Evolutionary conservation across 2,329 filamentous ascomycete genomes (phyloP).

Genomic region (Trichoderma pleuroti): DNA sequence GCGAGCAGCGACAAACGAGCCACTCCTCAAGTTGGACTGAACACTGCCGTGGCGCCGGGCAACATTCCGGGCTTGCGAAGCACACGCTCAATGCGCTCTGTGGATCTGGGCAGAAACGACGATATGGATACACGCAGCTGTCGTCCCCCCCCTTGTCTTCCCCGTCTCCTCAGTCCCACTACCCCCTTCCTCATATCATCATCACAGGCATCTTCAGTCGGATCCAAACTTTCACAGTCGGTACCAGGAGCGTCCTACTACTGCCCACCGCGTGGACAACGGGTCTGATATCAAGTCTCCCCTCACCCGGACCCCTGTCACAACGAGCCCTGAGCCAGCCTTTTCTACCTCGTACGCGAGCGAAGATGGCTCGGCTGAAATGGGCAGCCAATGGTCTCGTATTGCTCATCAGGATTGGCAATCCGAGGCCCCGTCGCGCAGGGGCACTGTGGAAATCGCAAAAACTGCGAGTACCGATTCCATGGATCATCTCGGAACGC

Average conservation of each 20-base stretch:
- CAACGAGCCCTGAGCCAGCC: constrained; percentile 3
- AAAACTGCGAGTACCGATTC: constrained; percentile 53
- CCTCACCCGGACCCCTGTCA: background rate
- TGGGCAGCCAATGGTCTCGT: constrained; percentile 30
- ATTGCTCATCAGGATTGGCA: constrained; percentile 44
- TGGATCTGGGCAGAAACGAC: constrained; percentile 36
- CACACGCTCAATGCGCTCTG: constrained; percentile 46
- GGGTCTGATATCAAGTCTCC: constrained; percentile 2
- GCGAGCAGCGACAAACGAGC: constrained; percentile 61
- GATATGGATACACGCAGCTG: constrained; percentile 27
- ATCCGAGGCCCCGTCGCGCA: constrained; percentile 35
- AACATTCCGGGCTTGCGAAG: constrained; percentile 48
- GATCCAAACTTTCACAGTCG: constrained; percentile 42
- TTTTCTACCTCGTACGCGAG: background rate
- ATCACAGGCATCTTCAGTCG: constrained; percentile 41
- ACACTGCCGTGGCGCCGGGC: constrained; percentile 59
- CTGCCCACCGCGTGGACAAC: constrained; percentile 41
- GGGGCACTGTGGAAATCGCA: constrained; percentile 41
- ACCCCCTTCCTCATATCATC: constrained; percentile 28
- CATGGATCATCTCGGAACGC: constrained; percentile 46
- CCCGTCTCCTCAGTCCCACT: constrained; percentile 36
- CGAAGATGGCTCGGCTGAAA: constrained; percentile 20
- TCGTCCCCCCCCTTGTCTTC: constrained; percentile 40
- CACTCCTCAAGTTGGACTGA: constrained; percentile 61
- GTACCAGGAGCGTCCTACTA: constrained; percentile 44